These are phyloP conservation scores for Bothriochloa decipiens DNA, from an alignment of 176 grass and related monocot genomes.

Conservation along the genomic window DNA sequence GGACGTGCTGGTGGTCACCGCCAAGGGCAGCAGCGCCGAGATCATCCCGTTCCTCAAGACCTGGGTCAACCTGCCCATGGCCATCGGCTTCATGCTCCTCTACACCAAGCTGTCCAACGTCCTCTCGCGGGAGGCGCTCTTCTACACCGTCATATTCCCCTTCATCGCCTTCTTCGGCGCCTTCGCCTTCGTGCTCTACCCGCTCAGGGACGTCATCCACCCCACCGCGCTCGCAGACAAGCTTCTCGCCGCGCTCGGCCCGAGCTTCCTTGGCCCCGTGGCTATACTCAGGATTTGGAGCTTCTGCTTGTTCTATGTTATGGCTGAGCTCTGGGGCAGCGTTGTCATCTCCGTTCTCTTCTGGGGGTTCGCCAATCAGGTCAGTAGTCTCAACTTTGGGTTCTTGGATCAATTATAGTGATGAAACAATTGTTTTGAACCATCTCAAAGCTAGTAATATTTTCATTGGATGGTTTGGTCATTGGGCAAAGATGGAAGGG, in stretches of 20 bases:
- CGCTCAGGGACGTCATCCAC: slow-evolving; percentile 68
- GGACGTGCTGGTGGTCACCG: slow-evolving; percentile 88
- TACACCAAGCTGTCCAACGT: slow-evolving; percentile 86
- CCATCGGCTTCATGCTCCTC: slow-evolving; percentile 89
- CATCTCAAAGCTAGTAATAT: neutral
- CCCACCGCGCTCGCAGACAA: slow-evolving; percentile 73
- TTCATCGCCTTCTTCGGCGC: slow-evolving; percentile 88
- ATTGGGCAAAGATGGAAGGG: neutral
- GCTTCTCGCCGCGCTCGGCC: slow-evolving; percentile 73
- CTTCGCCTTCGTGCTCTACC: slow-evolving; percentile 83
- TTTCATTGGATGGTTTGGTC: neutral
- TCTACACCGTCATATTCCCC: slow-evolving; percentile 85
- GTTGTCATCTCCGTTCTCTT: slow-evolving; percentile 90
- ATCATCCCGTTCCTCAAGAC: slow-evolving; percentile 93
- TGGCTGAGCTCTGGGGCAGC: slow-evolving; percentile 93
- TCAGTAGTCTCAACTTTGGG: slow-evolving; percentile 17
- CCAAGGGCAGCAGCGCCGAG: slow-evolving; percentile 85
- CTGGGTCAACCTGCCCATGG: slow-evolving; percentile 87
- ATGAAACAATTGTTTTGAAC: neutral
- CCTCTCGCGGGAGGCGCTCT: slow-evolving; percentile 76
- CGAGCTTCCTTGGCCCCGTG: slow-evolving; percentile 74
- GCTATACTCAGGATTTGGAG: slow-evolving; percentile 87
- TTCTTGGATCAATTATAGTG: slow-evolving; percentile 5
- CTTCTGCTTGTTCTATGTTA: slow-evolving; percentile 95
- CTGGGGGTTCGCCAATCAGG: slow-evolving; percentile 95